phyloP scores from a whole-genome alignment of 805 yeast species.

The Blastobotrys chiropterorum region DNA sequence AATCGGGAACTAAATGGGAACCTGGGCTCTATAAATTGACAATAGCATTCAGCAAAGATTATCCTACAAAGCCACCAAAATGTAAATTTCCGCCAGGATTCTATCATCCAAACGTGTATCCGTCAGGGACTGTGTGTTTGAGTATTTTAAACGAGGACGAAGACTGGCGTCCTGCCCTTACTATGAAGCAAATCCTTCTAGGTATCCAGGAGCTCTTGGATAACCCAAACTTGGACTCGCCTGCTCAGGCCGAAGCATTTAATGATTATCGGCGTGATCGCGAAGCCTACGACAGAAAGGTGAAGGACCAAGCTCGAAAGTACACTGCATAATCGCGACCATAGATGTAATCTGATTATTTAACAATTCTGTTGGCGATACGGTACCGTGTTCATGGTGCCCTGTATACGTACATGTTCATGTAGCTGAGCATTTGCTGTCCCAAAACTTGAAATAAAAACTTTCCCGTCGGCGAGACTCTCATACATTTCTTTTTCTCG shows the following conservation, averaged over 20 bases:
- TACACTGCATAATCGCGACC: slow-evolving; percentile 38
- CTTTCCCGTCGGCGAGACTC: no score
- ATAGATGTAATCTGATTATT: background rate
- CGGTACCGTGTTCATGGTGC: no score
- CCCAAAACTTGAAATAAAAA: no score
- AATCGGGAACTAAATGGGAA: slow-evolving; percentile 77
- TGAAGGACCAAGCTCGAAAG: slow-evolving; percentile 70
- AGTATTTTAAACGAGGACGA: slow-evolving; percentile 90
- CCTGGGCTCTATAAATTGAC: slow-evolving; percentile 85
- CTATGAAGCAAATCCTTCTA: slow-evolving; percentile 77
- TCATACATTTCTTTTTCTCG: no score
- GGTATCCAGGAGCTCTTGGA: slow-evolving; percentile 91
- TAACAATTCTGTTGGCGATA: background rate
- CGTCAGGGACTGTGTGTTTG: slow-evolving; percentile 93
- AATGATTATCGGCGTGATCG: slow-evolving; percentile 54
- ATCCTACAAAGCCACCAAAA: slow-evolving; percentile 95
- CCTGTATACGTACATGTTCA: no score
- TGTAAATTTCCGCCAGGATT: slow-evolving; percentile 84
- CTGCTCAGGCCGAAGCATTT: slow-evolving; percentile 96
- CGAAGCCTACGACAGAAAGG: slow-evolving; percentile 65
- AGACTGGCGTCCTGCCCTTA: slow-evolving; percentile 97
- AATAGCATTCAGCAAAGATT: slow-evolving; percentile 75
- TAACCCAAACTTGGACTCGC: slow-evolving; percentile 89
- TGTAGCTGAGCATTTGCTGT: no score
- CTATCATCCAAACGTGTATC: slow-evolving; percentile 96